Percentiles rank a stretch among this genome's conserved stretches.
phyloP scores from a whole-genome alignment of 495 filamentous ascomycete genomes.

The Trichocladium antarcticum region DNA sequence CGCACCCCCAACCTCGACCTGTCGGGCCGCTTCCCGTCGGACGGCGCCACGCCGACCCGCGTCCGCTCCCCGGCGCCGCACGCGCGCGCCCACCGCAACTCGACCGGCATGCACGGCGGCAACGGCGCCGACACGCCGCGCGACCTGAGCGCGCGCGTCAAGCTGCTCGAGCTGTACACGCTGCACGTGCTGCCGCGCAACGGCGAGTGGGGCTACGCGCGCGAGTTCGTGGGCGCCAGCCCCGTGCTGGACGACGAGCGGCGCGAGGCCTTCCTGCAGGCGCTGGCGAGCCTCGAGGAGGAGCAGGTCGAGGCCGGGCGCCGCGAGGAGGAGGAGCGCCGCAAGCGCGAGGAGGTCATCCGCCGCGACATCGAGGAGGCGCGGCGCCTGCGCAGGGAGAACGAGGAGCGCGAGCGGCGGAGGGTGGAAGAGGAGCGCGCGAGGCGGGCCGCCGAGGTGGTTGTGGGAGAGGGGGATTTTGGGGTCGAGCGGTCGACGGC shows the following conservation, averaged over 20 bases:
- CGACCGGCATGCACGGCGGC: background rate
- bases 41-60: constrained; percentile 15
- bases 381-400: constrained; percentile 38
- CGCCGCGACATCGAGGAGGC: constrained; percentile 52
- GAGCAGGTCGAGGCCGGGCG: constrained; percentile 54
- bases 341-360: constrained; percentile 47
- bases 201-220: constrained; percentile 88
- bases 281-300: constrained; percentile 60
- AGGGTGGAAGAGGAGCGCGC: constrained; percentile 36
- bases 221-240: constrained; percentile 74
- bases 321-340: constrained; percentile 51
- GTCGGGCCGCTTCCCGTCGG: constrained; percentile 38
- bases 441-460: constrained; percentile 18
- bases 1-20: constrained; percentile 57
- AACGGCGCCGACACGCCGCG: constrained; percentile 63
- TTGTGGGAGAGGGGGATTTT: constrained; percentile 6
- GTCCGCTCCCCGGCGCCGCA: constrained; percentile 24
- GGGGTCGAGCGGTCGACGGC: background rate
- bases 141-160: constrained; percentile 62
- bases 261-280: constrained; percentile 73
- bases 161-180: constrained; percentile 87
- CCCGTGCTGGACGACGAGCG: constrained; percentile 85
- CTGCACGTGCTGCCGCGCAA: constrained; percentile 85
- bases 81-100: constrained; percentile 21
- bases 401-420: constrained; percentile 42